A percentile compares a stretch with the other conserved stretches of the same genome.
Conservation (phyloP, 805 yeast genomes). For the Myxozyma lipomycoides region DNA sequence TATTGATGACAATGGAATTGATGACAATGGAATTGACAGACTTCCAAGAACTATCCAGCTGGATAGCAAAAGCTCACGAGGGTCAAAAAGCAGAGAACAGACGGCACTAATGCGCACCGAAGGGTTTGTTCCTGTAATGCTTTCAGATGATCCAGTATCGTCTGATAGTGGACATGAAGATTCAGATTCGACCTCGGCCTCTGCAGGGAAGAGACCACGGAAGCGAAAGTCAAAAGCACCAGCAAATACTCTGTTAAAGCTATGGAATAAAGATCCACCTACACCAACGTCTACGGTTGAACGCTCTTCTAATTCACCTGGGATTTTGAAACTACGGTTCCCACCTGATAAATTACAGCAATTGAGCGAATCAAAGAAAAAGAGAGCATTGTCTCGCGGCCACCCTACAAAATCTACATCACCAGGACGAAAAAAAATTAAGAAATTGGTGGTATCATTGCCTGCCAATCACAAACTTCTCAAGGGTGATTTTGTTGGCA, state of each 20-base stretch:
- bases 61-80: no score
- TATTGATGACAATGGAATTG: no score
- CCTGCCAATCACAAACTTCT: no score
- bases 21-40: no score
- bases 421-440: no score
- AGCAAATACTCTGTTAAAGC: constrained; percentile 3
- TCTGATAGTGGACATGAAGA: background rate
- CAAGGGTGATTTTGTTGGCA: no score
- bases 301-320: background rate
- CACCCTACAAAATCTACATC: no score
- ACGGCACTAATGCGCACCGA: no score
- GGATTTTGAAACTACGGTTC: background rate
- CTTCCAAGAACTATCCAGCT: no score
- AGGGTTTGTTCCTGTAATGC: background rate
- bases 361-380: background rate
- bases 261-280: constrained; percentile 1
- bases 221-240: background rate
- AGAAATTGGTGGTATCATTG: no score
- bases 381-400: no score
- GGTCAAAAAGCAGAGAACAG: no score
- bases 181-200: background rate
- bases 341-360: background rate
- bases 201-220: background rate
- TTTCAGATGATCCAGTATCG: constrained; percentile 1
- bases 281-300: background rate